Conservation (phyloP, 2,329 filamentous ascomycete species). For the Boeremia lycopersici region DNA sequence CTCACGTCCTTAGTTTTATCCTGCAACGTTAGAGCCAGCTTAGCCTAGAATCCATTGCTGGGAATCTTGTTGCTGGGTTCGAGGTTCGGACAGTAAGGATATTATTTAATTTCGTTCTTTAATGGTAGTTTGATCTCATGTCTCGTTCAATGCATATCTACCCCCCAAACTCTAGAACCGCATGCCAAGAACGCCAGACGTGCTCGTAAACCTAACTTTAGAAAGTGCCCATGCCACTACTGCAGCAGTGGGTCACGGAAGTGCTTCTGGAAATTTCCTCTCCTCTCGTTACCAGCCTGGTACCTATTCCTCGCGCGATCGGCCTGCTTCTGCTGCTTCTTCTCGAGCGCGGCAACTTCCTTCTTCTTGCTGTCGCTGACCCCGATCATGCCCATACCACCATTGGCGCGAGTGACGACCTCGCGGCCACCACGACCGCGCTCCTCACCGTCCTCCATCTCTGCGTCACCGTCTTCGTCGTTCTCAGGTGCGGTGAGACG, state of each 20-base stretch:
- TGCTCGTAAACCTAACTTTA: constrained; percentile 1
- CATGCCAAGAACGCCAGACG: constrained; percentile 15
- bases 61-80: too few relatives aligned
- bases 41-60: too few relatives aligned
- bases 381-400: constrained; percentile 77
- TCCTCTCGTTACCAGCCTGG: constrained; percentile 73
- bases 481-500: constrained; percentile 63
- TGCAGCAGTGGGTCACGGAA: constrained; percentile 66
- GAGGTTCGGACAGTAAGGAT: neutral
- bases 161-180: neutral
- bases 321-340: constrained; percentile 70
- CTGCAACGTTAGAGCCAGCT: too few relatives aligned
- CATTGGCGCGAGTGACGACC: constrained; percentile 69
- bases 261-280: constrained; percentile 78
- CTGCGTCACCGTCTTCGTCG: constrained; percentile 39
- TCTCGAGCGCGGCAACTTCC: constrained; percentile 69
- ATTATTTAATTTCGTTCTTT: neutral
- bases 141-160: constrained; percentile 13
- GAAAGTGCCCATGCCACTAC: constrained; percentile 33
- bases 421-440: constrained; percentile 46
- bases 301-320: constrained; percentile 64
- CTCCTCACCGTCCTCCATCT: constrained; percentile 25
- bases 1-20: too few relatives aligned
- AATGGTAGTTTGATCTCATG: neutral
- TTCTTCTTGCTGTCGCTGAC: constrained; percentile 77